Percentiles rank a stretch among this genome's conserved stretches.
These are phyloP conservation scores for Aspergillus egyptiacus DNA, from an alignment of 495 filamentous ascomycete species.

Conservation along the genomic window DNA sequence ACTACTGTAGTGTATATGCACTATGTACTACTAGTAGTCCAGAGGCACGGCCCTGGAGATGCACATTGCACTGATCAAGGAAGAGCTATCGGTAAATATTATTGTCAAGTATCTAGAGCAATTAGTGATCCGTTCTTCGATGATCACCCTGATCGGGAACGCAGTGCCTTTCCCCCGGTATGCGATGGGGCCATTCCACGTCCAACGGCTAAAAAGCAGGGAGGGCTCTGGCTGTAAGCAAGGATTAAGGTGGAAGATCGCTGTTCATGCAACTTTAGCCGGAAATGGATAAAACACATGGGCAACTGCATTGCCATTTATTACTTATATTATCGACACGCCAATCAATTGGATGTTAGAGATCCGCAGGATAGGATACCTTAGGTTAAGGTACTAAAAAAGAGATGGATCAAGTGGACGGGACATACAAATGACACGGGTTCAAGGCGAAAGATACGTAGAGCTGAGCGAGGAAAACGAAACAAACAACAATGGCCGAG, in stretches of 20 bases:
- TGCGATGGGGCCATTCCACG: conserved; percentile 19
- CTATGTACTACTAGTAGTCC: background rate
- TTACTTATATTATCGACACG: no score
- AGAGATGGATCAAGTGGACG: no score
- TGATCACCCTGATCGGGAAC: conserved; percentile 22
- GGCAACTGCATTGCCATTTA: no score
- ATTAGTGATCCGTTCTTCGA: background rate
- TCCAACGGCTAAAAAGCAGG: conserved; percentile 21
- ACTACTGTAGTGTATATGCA: no score
- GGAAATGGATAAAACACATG: conserved; percentile 10
- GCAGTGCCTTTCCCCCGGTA: conserved; percentile 17
- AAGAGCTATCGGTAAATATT: conserved; percentile 10
- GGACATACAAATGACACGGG: no score
- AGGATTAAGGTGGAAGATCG: no score
- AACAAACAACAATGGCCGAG: no score
- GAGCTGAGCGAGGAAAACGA: no score
- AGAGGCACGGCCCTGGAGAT: conserved; percentile 9
- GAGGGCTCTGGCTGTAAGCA: background rate
- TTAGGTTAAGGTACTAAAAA: no score
- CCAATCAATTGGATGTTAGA: no score
- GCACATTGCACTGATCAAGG: background rate
- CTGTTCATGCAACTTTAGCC: conserved; percentile 16
- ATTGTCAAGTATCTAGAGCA: background rate
- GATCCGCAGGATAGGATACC: no score
- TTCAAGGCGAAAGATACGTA: no score